phyloP scores from a whole-genome alignment of 129 eudicot species.

The Chrysanthemum seticuspe region DNA sequence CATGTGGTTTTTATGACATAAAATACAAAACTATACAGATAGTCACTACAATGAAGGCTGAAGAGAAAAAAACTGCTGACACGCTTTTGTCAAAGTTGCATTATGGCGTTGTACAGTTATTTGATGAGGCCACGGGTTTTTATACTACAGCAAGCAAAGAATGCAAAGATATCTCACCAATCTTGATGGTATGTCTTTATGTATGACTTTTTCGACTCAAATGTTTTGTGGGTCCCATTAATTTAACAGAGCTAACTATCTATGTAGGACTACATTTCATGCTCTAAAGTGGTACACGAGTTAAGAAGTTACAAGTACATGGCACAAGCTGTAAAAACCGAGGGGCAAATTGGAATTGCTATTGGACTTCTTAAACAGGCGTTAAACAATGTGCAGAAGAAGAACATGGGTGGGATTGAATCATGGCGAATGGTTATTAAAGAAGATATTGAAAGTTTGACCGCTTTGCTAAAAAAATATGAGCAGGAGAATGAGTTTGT shows the following conservation, averaged over 20 bases:
- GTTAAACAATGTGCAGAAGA: conserved; percentile 35
- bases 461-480: conserved; percentile 38
- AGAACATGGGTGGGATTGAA: conserved; percentile 41
- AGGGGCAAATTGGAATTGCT: conserved; percentile 50
- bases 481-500: conserved; percentile 69
- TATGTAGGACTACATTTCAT: conserved; percentile 57
- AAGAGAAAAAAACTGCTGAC: conserved; percentile 46
- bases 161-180: conserved; percentile 60
- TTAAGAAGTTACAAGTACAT: conserved; percentile 50
- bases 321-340: conserved; percentile 42
- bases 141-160: conserved; percentile 35
- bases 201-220: not conserved
- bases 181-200: conserved; percentile 40
- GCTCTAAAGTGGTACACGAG: conserved; percentile 53
- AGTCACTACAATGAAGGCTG: conserved; percentile 67
- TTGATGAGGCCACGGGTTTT: conserved; percentile 48
- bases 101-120: conserved; percentile 54
- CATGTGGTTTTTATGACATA: not conserved
- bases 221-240: not conserved
- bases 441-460: conserved; percentile 43
- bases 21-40: conserved; percentile 32
- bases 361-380: conserved; percentile 53
- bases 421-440: conserved; percentile 52
- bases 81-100: conserved; percentile 67
- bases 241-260: conserved; percentile 4